phyloP scores from a whole-genome alignment of 192 early-diverging fungal species.

The Spizellomyces punctatus region DNA sequence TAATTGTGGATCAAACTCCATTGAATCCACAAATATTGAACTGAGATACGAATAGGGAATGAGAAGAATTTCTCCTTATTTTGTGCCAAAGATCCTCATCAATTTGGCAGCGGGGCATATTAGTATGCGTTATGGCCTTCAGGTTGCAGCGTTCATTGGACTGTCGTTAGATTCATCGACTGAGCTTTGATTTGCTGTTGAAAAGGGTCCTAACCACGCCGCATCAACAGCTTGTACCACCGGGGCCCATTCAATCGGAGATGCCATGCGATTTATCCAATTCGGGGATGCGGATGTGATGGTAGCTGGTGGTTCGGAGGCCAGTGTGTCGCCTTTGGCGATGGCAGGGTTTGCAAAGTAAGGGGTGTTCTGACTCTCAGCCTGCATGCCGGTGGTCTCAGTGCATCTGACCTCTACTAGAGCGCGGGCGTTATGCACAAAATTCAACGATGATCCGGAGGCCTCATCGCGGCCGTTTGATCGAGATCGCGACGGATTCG shows the following conservation, averaged over 20 bases:
- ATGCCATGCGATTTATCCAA: slow-evolving; percentile 90
- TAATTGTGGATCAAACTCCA: slow-evolving; percentile 27
- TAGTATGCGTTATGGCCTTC: slow-evolving; percentile 82
- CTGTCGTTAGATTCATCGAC: background rate
- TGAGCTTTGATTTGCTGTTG: background rate
- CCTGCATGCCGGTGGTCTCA: too few relatives aligned
- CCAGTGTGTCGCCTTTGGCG: slow-evolving; percentile 80
- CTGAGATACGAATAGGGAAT: slow-evolving; percentile 55
- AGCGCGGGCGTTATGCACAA: slow-evolving; percentile 79
- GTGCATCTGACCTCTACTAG: slow-evolving; percentile 20
- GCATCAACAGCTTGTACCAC: slow-evolving; percentile 95
- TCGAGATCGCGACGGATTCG: slow-evolving; percentile 82
- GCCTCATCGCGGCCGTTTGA: slow-evolving; percentile 93
- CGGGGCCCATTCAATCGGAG: slow-evolving; percentile 92
- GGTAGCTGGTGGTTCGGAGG: slow-evolving; percentile 90
- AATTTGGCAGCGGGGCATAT: slow-evolving; percentile 96
- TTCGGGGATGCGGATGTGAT: slow-evolving; percentile 95
- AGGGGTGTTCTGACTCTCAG: slow-evolving; percentile 8
- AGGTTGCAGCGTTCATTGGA: slow-evolving; percentile 39
- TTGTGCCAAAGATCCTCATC: slow-evolving; percentile 86
- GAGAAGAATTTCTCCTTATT: slow-evolving; percentile 83
- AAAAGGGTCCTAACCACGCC: slow-evolving; percentile 87
- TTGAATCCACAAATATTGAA: background rate
- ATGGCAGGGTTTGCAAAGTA: slow-evolving; percentile 88
- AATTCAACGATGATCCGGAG: slow-evolving; percentile 77